phyloP scores from a whole-genome alignment of 768 basidiomycete species.

The Leccinum aurantiacum region DNA sequence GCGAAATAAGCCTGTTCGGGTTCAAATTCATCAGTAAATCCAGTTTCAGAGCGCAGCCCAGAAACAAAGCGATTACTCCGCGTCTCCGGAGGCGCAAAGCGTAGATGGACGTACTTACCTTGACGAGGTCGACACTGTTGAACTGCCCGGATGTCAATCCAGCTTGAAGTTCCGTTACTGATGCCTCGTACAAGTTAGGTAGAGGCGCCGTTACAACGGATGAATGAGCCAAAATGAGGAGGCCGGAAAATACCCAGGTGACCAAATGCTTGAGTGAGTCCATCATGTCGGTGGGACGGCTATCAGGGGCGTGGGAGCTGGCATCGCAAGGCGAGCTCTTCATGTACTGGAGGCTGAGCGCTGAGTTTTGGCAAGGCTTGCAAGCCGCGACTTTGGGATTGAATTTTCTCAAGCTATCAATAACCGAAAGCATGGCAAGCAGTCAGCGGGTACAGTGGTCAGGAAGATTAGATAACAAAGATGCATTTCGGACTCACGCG shows the following conservation, averaged over 20 bases:
- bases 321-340: not conserved
- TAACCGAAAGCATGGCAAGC: slow-evolving; percentile 1
- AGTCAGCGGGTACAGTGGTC: slow-evolving; percentile 9
- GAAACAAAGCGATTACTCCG: not conserved
- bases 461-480: not conserved
- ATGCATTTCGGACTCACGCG: not conserved
- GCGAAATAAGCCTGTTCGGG: slow-evolving; percentile 39
- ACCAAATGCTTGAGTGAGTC: slow-evolving; percentile 6
- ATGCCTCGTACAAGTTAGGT: slow-evolving; percentile 44
- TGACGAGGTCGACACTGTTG: slow-evolving; percentile 42
- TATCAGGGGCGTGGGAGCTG: not conserved
- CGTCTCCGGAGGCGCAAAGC: not conserved
- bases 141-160: slow-evolving; percentile 38
- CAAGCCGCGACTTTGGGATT: not conserved
- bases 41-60: not conserved
- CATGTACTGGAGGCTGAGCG: slow-evolving; percentile 1
- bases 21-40: not conserved
- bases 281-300: slow-evolving; percentile 2
- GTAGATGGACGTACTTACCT: slow-evolving; percentile 25
- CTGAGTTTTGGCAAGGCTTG: not conserved
- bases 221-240: slow-evolving; percentile 4
- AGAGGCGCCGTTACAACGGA: slow-evolving; percentile 17
- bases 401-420: slow-evolving; percentile 9
- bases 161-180: slow-evolving; percentile 37
- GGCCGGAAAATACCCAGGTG: slow-evolving; percentile 5